Base-by-base conservation (phyloP, 2,329 filamentous ascomycete species). In the Didymella exigua region DNA sequence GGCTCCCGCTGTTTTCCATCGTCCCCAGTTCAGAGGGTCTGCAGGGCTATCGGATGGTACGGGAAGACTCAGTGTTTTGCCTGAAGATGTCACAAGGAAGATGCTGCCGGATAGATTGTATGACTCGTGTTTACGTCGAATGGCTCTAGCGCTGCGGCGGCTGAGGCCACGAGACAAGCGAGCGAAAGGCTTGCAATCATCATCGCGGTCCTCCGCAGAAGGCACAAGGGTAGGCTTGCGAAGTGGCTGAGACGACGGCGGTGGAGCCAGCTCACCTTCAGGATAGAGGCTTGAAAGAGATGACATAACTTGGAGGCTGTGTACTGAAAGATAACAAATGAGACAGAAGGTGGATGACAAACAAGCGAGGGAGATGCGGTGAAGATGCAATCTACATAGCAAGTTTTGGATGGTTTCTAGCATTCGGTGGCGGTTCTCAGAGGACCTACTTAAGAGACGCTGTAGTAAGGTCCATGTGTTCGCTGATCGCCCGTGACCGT, bases 1-100 rank as follows among this genome's bases (percentile, higher is more conserved):
- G 1, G 62, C 67, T 6, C 62, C 62, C 5, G 51, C 46, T 24
- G 48, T 62, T 53, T 69, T 68, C 62, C 58, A 61, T 9, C 10
- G 11, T 11, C 61, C 49, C 68, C 68, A 71, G 27, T 63, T 63
- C 30, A 71, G 44, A 16, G 68, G 68, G 30, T 71, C 68, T 1
- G 45, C 47, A 8, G 56, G 49, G 37, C 66, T 69, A 8, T 66
- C 51, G 2, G 68, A 71, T 7, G 68, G 64, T 19, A 67, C 51
- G 8, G 68, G 68, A 0, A 71, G 55, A 11, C 62, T 65, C 13
- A 71, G 48, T 1, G 58, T 68, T 14, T 47, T 58, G 5, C 68
- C 68, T 16, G 61, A 55, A 3, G 56, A 51, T 6, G 68, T 65
- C 19, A 71, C 57, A 11, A 71, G 63, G 16, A 62, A 71, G 2